Conservation (phyloP, 805 yeast species). For the Candida montana region DNA sequence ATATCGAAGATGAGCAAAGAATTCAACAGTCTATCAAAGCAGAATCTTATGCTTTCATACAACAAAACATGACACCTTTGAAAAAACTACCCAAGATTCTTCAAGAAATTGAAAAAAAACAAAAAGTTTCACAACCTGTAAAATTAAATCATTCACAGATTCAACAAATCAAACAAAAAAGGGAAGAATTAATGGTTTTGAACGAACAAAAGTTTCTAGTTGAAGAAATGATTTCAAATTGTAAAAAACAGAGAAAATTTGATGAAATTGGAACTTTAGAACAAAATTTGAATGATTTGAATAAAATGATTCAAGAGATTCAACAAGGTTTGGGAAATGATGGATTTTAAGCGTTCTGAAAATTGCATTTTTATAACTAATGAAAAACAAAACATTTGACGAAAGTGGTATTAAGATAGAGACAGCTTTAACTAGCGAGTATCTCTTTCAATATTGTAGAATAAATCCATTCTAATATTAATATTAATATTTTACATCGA, state of each 20-base stretch:
- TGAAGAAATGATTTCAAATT: conserved; percentile 53
- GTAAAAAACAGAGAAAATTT: conserved; percentile 63
- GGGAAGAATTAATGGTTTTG: conserved; percentile 80
- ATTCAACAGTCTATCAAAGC: conserved; percentile 51
- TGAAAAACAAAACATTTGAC: too few relatives aligned
- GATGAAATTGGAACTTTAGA: conserved; percentile 67
- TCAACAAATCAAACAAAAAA: conserved; percentile 48
- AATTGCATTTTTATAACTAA: too few relatives aligned
- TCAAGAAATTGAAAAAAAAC: conserved; percentile 20
- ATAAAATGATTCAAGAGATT: conserved; percentile 40
- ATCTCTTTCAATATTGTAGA: too few relatives aligned
- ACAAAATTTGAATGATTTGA: conserved; percentile 52
- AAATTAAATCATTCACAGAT: conserved; percentile 34
- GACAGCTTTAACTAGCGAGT: too few relatives aligned
- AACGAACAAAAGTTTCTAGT: conserved; percentile 79
- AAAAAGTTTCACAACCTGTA: conserved; percentile 15
- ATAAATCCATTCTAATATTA: too few relatives aligned
- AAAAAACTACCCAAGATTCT: conserved; percentile 51
- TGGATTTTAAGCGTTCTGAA: conserved; percentile 27
- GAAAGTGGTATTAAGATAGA: too few relatives aligned
- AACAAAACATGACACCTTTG: conserved; percentile 58
- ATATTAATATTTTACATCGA: too few relatives aligned
- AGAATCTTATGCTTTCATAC: conserved; percentile 55
- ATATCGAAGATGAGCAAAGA: conserved; percentile 38
- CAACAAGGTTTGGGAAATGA: conserved; percentile 54